phyloP scores from a whole-genome alignment of 108 stramenopile species.

The Cyclotella kingstonii region DNA sequence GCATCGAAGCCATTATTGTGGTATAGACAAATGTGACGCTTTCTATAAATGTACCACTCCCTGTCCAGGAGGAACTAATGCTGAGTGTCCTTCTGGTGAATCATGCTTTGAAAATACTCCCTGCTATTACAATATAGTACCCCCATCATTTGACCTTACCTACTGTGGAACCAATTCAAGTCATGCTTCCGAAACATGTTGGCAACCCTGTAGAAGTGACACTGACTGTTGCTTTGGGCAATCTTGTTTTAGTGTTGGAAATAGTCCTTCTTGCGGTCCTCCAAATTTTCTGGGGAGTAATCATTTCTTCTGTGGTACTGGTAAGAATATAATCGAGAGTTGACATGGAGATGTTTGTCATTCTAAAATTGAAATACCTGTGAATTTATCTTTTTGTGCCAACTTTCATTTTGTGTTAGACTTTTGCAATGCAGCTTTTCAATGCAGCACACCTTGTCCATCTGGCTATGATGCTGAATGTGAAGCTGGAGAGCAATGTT shows the following conservation, averaged over 20 bases:
- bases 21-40: constrained; percentile 8
- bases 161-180: constrained; percentile 12
- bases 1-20: background rate
- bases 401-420: constrained; percentile 3
- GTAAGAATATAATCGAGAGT: constrained; percentile 5
- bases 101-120: constrained; percentile 9
- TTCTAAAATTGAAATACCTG: background rate
- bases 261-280: constrained; percentile 11
- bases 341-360: background rate
- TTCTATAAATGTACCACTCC: constrained; percentile 6
- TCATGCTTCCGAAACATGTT: constrained; percentile 29
- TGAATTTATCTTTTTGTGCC: background rate
- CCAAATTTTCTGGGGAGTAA: constrained; percentile 23
- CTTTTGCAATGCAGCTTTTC: constrained; percentile 35
- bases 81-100: constrained; percentile 12
- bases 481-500: constrained; percentile 1
- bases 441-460: constrained; percentile 59
- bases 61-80: constrained; percentile 6
- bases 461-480: constrained; percentile 8
- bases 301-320: constrained; percentile 41
- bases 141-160: constrained; percentile 7
- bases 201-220: constrained; percentile 41
- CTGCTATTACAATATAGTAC: background rate
- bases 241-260: constrained; percentile 12
- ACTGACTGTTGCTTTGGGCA: constrained; percentile 42